Base-by-base conservation (phyloP, 176 grass and related monocot species). In the Chloris gayana region DNA sequence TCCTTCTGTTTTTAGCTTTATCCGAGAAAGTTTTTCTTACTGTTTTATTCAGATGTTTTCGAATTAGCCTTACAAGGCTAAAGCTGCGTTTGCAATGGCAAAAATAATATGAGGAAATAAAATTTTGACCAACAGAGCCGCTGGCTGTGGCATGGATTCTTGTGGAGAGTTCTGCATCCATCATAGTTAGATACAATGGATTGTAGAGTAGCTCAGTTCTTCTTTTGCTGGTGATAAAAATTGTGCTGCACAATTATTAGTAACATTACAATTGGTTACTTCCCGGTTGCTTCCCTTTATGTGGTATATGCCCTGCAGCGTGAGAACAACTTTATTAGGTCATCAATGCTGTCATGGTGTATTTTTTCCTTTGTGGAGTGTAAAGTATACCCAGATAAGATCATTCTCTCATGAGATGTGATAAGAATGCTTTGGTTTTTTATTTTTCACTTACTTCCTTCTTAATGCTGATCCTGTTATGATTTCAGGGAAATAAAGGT, bases 401-500 rank as follows among this genome's bases (percentile, higher is more conserved):
- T 31, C 25, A 54, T 38, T 15, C n/a, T 77, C 72, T 78, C 49
- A 11, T 56, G 15, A 14, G 17, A 30, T 67, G 18, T 19, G 18
- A 46, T 45, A 13, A 61, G 74, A 47, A 4, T 67, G 29, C 21
- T 72, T 41, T 26, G 10, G 19, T 54, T 15, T 14, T 50, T 31
- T 30, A 47, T 18, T 18, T 59, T 24, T 78, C 57, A 32, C 18
- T 47, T 51, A 51, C 31, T 31, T 56, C 10, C 5, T 44, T 65
- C 26, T 42, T 75, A 68, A 75, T 45, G 9, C 4, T 38, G 62
- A 7, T 78, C 65, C 11, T 26, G 42, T 74, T 24, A 61, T 54
- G 31, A 46, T 80, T 84, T 63, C 51, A 99, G 96, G 77, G 86
- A 95, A 78, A 95, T 86, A 70, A 93, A 79, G 79, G 63, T 83